A percentile compares a stretch with the other conserved stretches of the same genome.
phyloP scores from a whole-genome alignment of 2,329 filamentous ascomycete genomes.

The Botrytis fabae region DNA sequence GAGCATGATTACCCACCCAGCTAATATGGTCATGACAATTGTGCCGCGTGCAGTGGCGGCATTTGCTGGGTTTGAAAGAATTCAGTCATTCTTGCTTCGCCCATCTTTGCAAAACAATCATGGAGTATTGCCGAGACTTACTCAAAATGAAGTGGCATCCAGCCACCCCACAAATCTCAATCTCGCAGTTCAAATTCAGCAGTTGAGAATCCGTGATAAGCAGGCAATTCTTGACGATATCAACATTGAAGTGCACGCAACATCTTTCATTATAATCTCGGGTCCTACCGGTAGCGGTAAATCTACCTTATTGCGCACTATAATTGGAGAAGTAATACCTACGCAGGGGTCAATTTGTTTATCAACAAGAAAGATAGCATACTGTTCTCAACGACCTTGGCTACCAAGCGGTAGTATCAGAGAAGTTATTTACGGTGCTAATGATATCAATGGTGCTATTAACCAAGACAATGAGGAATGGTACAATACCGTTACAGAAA shows the following conservation, averaged over 20 bases:
- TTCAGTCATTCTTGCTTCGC: conserved; percentile 40
- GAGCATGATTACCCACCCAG: conserved; percentile 32
- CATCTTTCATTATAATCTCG: conserved; percentile 24
- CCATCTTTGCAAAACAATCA: conserved; percentile 23
- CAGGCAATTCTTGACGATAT: conserved; percentile 7
- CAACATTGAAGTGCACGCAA: background rate
- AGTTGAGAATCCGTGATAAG: background rate
- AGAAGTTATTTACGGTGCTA: conserved; percentile 38
- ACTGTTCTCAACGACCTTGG: conserved; percentile 45
- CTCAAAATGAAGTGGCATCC: background rate
- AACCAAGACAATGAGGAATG: conserved; percentile 32
- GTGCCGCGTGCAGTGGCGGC: conserved; percentile 27
- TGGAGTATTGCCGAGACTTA: conserved; percentile 8
- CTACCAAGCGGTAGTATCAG: conserved; percentile 42
- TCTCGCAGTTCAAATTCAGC: background rate
- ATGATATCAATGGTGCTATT: conserved; percentile 33
- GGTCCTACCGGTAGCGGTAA: conserved; percentile 41
- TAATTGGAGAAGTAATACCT: conserved; percentile 39
- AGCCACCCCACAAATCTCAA: background rate
- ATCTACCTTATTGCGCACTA: conserved; percentile 36
- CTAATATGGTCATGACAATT: conserved; percentile 34
- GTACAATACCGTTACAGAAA: conserved; percentile 41
- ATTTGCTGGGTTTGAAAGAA: conserved; percentile 29
- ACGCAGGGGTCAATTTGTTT: conserved; percentile 36
- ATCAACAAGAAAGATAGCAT: conserved; percentile 39